Base-by-base conservation (phyloP, 352 stramenopile genomes). In the Globisporangium orthogonon region DNA sequence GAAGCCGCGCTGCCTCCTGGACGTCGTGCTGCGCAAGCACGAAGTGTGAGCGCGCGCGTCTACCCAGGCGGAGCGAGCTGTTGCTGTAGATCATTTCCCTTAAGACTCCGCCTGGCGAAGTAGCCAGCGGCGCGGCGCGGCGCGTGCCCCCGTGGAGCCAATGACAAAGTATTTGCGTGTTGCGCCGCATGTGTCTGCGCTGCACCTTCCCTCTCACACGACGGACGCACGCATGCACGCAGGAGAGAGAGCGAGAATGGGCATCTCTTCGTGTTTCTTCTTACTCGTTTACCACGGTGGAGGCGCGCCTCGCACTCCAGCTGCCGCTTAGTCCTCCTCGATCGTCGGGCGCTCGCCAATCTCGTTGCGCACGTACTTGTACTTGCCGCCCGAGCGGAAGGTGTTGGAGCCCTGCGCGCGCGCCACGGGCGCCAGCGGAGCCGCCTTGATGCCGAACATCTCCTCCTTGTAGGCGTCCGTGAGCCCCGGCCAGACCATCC, bases 1-100 rank as follows among this genome's bases (percentile, higher is more conserved):
- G 71, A 89, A 89, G 61, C 84, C 84, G 41, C 81, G 84, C 40
- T 90, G 79, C 59, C 62, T 94, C 39, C 58, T 94, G 15, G 84
- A 94, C 52, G 72, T 90, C 37, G 71, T 94, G 37, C 63, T 94
- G 37, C 81, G 84, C n/a, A 72, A 87, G 64, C 70, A 70, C 18
- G 67, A 86, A 45, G 55, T 61, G 17, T 84, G 55, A 69, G 18
- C 18, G 15, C 29, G 7, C 17, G 43, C 17, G 14, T 4, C 35
- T 11, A 4, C 10, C 10, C 47, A 7, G 18, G 17, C 9, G n/a
- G 51, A 54, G 18, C 7, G 52, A 1, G 23, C 9, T 14, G 35
- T 11, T 41, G 11, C 40, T 45, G 40, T 45, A 45, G 40, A 45
- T 45, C 40, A 45, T 41, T 41, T 11, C 35, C 9, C 35, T 41